Evolutionary conservation across 2,329 filamentous ascomycete genomes (phyloP), one percentile per base, ranked within the genome.

Genomic region (Cytospora paraplurivora): DNA sequence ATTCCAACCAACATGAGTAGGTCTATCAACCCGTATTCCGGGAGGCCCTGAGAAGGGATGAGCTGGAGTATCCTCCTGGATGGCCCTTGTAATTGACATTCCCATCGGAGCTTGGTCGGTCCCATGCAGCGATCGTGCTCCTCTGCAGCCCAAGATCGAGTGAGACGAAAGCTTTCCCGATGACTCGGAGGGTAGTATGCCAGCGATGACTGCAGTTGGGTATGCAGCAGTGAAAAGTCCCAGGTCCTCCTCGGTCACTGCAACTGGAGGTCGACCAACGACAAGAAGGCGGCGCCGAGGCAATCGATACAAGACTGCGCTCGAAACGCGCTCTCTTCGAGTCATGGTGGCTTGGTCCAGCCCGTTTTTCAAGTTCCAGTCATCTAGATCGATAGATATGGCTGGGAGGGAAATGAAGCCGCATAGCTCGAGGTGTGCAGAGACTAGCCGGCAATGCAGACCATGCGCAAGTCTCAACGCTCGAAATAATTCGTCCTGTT

Each of bases 401-500:
- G 5, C 41, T 44, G 41, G 41, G 41, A 8, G n/a, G n/a, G 17
- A 19, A 8, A 11, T 7, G n/a, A 21, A 11, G 10, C 44, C 44
- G 3, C 21, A n/a, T 13, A 10, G 5, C 38, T 32, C 52, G 5
- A 49, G 17, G n/a, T n/a, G 44, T 21, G 32, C 8, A n/a, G 7
- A 35, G 19, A 12, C 21, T n/a, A 15, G 17, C 5, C 44, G 21
- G 11, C 44, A 21, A 19, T 47, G 13, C 6, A 3, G n/a, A 12
- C 8, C 17, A 19, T 10, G 12, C n/a, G n/a, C 19, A 12, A 21
- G 12, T 37, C 38, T 61, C 52, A 61, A 4, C 41, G 59, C 13
- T 50, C 32, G 6, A 60, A 61, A 59, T 56, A 61, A 33, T 66
- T 66, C 35, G 58, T 61, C 58, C 53, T 69, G 62, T 77, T 74